Percentiles rank a stretch among this genome's conserved stretches.
Evolutionary conservation across 1,284 basidiomycete species (phyloP).

Genomic region (Cerioporus squamosus): DNA sequence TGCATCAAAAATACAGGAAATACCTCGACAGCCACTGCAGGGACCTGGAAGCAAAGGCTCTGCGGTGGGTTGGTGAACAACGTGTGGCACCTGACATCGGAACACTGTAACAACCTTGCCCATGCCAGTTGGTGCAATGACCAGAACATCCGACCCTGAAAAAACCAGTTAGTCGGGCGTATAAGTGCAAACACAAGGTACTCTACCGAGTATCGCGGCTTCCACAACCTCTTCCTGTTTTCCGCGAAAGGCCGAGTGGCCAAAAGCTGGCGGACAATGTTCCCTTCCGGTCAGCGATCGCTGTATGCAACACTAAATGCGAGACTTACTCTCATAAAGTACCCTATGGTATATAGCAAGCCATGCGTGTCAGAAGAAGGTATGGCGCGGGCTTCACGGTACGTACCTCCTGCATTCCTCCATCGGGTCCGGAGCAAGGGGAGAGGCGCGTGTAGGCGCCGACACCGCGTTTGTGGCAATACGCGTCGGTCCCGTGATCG

Average conservation of each 20-base stretch:
- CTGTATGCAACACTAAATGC: too few relatives aligned
- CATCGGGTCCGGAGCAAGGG: not conserved
- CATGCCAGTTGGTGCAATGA: slow-evolving; percentile 88
- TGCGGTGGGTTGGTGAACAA: slow-evolving; percentile 28
- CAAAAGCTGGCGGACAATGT: slow-evolving; percentile 57
- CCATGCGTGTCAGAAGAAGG: too few relatives aligned
- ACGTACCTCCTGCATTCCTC: slow-evolving; percentile 6
- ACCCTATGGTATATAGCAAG: not conserved
- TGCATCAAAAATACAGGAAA: not conserved
- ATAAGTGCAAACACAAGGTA: not conserved
- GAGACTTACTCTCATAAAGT: not conserved
- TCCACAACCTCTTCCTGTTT: slow-evolving; percentile 79
- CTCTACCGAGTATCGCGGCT: slow-evolving; percentile 62
- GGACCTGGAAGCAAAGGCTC: slow-evolving; percentile 89
- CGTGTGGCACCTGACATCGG: not conserved
- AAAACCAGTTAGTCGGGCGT: too few relatives aligned
- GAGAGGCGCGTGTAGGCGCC: not conserved
- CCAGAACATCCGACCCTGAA: slow-evolving; percentile 72
- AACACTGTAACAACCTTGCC: slow-evolving; percentile 67
- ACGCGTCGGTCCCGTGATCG: slow-evolving; percentile 15
- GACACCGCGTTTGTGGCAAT: slow-evolving; percentile 16
- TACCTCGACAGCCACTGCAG: slow-evolving; percentile 72
- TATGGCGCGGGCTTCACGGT: too few relatives aligned
- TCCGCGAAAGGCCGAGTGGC: slow-evolving; percentile 69
- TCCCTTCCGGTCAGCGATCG: too few relatives aligned